Conservation (phyloP, 2,329 filamentous ascomycete genomes). For the Botrytis sinoallii region DNA sequence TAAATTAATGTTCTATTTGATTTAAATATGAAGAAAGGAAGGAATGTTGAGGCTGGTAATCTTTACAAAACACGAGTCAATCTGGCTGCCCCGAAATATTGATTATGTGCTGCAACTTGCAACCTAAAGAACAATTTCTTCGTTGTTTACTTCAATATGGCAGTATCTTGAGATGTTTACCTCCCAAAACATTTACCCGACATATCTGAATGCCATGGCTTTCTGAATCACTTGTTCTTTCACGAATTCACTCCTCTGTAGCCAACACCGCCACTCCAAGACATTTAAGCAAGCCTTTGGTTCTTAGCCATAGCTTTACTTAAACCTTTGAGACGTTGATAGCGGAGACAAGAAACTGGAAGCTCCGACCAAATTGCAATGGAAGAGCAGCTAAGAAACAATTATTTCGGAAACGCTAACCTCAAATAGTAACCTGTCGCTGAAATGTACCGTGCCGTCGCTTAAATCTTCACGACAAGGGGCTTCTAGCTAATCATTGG, state of each 20-base stretch:
- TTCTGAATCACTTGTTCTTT: neutral
- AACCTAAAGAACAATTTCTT: neutral
- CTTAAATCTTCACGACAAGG: neutral
- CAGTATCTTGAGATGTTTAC: neutral
- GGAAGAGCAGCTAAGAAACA: neutral
- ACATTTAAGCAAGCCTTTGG: neutral
- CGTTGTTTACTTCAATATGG: neutral
- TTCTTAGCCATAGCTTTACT: neutral
- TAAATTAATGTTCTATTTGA: neutral
- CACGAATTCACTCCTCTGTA: neutral
- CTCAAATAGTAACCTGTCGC: neutral
- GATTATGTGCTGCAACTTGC: neutral
- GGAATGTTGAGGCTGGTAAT: neutral
- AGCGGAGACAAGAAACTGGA: neutral
- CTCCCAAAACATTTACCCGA: conserved; percentile 1
- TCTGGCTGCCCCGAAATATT: neutral
- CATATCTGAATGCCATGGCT: neutral
- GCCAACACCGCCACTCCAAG: neutral
- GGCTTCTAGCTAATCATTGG: neutral
- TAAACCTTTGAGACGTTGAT: neutral
- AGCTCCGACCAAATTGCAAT: neutral
- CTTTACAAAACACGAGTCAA: neutral
- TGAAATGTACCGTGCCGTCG: neutral
- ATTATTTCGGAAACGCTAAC: neutral
- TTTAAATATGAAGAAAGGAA: neutral